Conservation (phyloP, 2,329 filamentous ascomycete species). For the Venturia oleaginea region DNA sequence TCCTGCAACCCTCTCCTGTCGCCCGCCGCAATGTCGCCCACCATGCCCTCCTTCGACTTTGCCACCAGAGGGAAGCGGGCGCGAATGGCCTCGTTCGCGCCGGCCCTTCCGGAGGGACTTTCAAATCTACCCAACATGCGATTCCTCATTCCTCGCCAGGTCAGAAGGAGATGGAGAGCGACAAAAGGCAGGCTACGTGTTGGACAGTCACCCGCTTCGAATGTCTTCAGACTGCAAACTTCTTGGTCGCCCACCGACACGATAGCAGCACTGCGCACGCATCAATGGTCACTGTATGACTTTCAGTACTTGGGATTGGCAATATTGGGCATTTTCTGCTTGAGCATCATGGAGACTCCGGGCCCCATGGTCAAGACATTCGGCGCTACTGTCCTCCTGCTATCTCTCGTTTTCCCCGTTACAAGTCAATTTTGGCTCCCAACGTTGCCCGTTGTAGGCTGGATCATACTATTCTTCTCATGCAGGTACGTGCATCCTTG, state of each 20-base stretch:
- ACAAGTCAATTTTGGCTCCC: constrained; percentile 89
- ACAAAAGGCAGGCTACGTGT: constrained; percentile 56
- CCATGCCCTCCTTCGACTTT: constrained; percentile 3
- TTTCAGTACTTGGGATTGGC: constrained; percentile 72
- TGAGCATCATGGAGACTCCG: constrained; percentile 69
- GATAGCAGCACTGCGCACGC: constrained; percentile 62
- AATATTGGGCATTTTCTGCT: constrained; percentile 68
- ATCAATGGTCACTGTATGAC: constrained; percentile 76
- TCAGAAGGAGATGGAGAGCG: constrained; percentile 55
- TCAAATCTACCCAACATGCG: constrained; percentile 11
- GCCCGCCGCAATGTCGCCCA: background rate
- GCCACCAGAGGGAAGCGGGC: background rate
- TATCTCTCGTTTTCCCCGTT: constrained; percentile 68
- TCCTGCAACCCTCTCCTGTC: background rate
- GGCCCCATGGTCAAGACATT: constrained; percentile 71
- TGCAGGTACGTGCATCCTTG: constrained; percentile 62
- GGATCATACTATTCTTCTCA: constrained; percentile 84
- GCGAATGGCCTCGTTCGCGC: constrained; percentile 4
- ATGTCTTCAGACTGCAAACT: constrained; percentile 67
- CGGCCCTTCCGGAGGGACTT: background rate
- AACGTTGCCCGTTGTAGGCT: constrained; percentile 74
- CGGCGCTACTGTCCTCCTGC: constrained; percentile 56
- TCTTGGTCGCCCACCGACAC: constrained; percentile 77
- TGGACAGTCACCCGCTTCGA: constrained; percentile 57
- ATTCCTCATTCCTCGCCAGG: constrained; percentile 49